Evolutionary conservation across 495 filamentous ascomycete genomes (phyloP).

Genomic region (Aspergillus campestris): DNA sequence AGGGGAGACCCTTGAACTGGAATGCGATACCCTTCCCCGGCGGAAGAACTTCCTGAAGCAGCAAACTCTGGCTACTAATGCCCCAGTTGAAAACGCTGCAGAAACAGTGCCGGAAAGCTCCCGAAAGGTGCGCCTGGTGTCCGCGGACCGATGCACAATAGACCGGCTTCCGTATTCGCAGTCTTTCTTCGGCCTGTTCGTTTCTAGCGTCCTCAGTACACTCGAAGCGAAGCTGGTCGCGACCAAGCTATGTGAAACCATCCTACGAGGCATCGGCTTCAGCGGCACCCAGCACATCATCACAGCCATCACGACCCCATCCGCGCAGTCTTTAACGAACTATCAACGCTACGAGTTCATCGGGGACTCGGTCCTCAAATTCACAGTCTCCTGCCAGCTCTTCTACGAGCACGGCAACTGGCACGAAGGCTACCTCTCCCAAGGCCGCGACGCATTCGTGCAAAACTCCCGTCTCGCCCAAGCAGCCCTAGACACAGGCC

Average conservation of each 20-base stretch:
- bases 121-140: constrained; percentile 14
- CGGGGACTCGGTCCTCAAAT: constrained; percentile 82
- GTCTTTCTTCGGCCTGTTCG: constrained; percentile 57
- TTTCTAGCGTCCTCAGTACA: constrained; percentile 68
- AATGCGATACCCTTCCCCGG: constrained; percentile 21
- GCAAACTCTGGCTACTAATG: constrained; percentile 5
- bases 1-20: constrained; percentile 13
- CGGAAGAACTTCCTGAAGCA: constrained; percentile 27
- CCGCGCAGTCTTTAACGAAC: constrained; percentile 50
- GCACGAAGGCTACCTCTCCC: constrained; percentile 73
- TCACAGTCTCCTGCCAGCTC: constrained; percentile 57
- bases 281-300: constrained; percentile 48
- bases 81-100: background rate
- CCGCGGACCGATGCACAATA: constrained; percentile 25
- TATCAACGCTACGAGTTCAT: constrained; percentile 90
- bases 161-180: constrained; percentile 53
- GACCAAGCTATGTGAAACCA: constrained; percentile 47
- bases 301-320: constrained; percentile 65
- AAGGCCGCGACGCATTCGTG: constrained; percentile 59
- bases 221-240: constrained; percentile 59
- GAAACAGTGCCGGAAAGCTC: constrained; percentile 4
- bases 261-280: constrained; percentile 50
- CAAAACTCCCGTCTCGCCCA: constrained; percentile 61
- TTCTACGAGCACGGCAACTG: constrained; percentile 57
- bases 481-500: constrained; percentile 51